phyloP scores from a whole-genome alignment of 176 grass and related monocot genomes.

The Zoysia pacifica region DNA sequence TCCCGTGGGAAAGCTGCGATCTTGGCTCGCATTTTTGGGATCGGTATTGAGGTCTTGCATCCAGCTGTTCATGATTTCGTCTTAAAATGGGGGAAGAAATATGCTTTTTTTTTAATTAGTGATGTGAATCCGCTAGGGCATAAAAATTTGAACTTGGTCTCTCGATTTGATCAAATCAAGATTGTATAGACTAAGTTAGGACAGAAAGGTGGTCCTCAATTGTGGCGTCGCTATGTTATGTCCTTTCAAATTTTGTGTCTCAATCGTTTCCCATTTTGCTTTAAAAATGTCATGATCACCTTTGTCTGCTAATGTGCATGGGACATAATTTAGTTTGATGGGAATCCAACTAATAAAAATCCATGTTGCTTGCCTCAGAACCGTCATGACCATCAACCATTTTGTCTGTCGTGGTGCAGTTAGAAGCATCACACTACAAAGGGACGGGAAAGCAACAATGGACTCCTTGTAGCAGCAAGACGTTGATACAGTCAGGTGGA shows the following conservation, averaged over 20 bases:
- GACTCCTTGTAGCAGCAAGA: conserved; percentile 63
- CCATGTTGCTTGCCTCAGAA: conserved; percentile 13
- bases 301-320: not conserved
- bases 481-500: conserved; percentile 62
- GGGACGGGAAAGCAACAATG: conserved; percentile 55
- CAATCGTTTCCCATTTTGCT: not conserved
- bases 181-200: not conserved
- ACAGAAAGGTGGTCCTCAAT: not conserved
- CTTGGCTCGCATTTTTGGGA: not conserved
- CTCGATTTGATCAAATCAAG: not conserved
- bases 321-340: not conserved
- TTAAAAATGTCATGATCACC: no score
- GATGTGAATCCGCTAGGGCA: not conserved
- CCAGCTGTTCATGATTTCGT: not conserved
- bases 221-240: not conserved
- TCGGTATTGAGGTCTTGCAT: not conserved
- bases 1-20: not conserved
- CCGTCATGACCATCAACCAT: conserved; percentile 11
- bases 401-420: conserved; percentile 46
- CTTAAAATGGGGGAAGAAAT: not conserved
- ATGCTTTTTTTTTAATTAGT: not conserved
- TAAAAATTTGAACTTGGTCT: not conserved
- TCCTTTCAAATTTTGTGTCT: not conserved
- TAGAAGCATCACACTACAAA: conserved; percentile 54
- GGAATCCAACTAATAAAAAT: not conserved